Conservation (phyloP, 768 basidiomycete species). For the Boletus rex-veris region DNA sequence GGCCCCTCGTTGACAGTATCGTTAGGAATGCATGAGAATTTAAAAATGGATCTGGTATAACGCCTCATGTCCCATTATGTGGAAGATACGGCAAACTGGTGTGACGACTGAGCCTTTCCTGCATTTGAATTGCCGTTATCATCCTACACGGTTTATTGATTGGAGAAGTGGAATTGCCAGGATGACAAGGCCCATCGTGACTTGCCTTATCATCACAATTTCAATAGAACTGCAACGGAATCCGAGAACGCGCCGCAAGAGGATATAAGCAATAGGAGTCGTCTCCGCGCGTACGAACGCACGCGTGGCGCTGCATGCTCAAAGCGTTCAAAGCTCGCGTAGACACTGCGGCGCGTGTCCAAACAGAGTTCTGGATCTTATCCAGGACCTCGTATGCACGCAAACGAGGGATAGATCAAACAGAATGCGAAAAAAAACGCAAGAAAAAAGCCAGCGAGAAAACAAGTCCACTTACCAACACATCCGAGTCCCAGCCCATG, state of each 20-base stretch:
- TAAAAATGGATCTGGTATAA: background rate
- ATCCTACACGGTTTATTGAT: background rate
- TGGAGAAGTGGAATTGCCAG: background rate
- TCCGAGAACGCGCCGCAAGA: background rate
- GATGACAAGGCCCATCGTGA: background rate
- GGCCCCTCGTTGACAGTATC: background rate
- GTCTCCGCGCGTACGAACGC: background rate
- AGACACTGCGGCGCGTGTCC: too few relatives aligned
- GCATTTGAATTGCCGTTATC: background rate
- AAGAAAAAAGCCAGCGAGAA: background rate
- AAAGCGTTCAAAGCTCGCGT: background rate
- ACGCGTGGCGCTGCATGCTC: background rate
- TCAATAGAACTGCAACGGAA: background rate
- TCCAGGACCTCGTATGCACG: background rate
- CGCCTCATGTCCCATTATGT: background rate
- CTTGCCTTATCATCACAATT: background rate
- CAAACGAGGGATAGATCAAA: background rate
- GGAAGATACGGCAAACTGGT: background rate
- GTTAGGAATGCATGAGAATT: background rate
- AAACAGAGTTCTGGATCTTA: background rate
- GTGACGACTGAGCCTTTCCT: too few relatives aligned
- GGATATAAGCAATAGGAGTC: background rate
- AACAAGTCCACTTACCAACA: conserved; percentile 66
- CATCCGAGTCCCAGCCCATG: conserved; percentile 69
- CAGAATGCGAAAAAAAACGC: background rate